Evolutionary conservation across 2,329 filamentous ascomycete genomes (phyloP).

Genomic region (Fusarium sp.): DNA sequence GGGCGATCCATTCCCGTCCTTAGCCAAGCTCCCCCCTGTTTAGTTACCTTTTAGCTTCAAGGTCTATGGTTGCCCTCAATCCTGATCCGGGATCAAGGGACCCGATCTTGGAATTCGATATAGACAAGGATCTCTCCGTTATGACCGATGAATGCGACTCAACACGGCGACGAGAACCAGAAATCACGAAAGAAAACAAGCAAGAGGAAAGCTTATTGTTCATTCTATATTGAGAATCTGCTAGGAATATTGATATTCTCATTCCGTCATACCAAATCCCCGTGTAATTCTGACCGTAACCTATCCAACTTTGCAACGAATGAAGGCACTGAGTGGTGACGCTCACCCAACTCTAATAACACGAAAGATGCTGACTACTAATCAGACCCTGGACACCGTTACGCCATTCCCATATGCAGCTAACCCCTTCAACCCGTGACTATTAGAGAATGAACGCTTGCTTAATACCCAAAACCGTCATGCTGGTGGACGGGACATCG

Average conservation of each 20-base stretch:
- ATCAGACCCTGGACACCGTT: constrained; percentile 20
- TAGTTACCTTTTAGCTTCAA: background rate
- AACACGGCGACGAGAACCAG: constrained; percentile 4
- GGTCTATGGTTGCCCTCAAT: background rate
- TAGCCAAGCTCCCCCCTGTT: background rate
- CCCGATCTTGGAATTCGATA: background rate
- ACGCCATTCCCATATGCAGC: constrained; percentile 47
- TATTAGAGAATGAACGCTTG: constrained; percentile 21
- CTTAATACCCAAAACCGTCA: constrained; percentile 69
- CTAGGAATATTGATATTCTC: constrained; percentile 9
- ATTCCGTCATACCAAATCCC: constrained; percentile 1
- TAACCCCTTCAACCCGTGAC: constrained; percentile 12
- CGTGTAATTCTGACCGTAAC: background rate
- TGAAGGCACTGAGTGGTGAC: constrained; percentile 34
- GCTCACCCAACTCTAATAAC: constrained; percentile 40
- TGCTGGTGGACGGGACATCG: constrained; percentile 78
- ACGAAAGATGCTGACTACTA: constrained; percentile 33
- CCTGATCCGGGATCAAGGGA: background rate
- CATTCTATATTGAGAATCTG: background rate
- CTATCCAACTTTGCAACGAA: constrained; percentile 33
- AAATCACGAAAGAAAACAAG: constrained; percentile 3
- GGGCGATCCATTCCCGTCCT: background rate
- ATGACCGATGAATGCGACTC: constrained; percentile 3
- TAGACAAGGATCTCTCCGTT: constrained; percentile 1
- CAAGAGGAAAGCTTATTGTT: background rate